Evolutionary conservation across 768 basidiomycete species (phyloP).

Genomic region (Coprinellus aureogranulatus): DNA sequence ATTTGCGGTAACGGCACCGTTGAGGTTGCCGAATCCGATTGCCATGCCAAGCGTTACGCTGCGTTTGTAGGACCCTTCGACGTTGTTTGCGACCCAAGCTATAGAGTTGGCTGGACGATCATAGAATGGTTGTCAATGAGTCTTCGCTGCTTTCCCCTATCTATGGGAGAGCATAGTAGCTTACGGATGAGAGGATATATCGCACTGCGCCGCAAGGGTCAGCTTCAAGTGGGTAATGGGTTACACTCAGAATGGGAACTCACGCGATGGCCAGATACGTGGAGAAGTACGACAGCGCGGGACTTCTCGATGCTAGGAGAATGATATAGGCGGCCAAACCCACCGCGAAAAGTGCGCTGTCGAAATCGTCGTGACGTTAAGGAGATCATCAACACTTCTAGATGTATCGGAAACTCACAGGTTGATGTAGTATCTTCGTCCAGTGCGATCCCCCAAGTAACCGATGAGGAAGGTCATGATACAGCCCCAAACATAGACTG

Average conservation of each 20-base stretch:
- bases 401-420: too few relatives aligned
- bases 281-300: conserved; percentile 69
- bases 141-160: too few relatives aligned
- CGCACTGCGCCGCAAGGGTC: conserved; percentile 39
- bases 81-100: conserved; percentile 71
- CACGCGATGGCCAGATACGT: conserved; percentile 69
- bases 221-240: neutral
- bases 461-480: conserved; percentile 63
- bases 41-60: conserved; percentile 68
- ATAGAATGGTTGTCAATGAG: too few relatives aligned
- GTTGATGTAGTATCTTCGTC: conserved; percentile 58
- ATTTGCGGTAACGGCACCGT: conserved; percentile 67
- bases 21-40: conserved; percentile 66
- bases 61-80: conserved; percentile 74
- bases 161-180: too few relatives aligned
- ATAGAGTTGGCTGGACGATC: conserved; percentile 18
- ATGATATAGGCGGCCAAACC: conserved; percentile 64
- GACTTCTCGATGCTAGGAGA: conserved; percentile 54
- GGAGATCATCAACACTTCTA: too few relatives aligned
- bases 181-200: conserved; percentile 53
- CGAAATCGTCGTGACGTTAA: too few relatives aligned
- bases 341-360: conserved; percentile 23
- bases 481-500: conserved; percentile 74
- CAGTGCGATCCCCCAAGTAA: conserved; percentile 59
- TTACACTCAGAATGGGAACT: too few relatives aligned